A percentile compares a stretch with the other conserved stretches of the same genome.
Evolutionary conservation across 495 filamentous ascomycete genomes (phyloP).

Genomic region (Penicillium canescens): DNA sequence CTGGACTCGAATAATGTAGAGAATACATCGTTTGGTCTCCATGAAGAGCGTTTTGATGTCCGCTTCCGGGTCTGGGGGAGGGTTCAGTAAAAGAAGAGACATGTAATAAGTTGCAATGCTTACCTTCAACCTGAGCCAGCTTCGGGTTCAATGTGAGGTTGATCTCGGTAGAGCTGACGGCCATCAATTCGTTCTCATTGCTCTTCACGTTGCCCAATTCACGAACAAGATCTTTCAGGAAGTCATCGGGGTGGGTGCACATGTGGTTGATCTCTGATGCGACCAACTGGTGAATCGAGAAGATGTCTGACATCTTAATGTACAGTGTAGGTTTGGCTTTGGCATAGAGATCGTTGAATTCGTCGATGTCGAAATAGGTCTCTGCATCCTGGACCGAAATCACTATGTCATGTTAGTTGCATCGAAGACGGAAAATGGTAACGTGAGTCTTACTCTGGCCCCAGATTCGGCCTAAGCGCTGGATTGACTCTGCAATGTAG

Average conservation of each 20-base stretch:
- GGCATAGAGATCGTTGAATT: constrained; percentile 96
- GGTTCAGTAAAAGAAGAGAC: constrained; percentile 4
- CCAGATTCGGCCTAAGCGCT: constrained; percentile 77
- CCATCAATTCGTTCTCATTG: constrained; percentile 89
- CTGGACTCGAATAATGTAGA: constrained; percentile 98
- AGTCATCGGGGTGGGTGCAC: constrained; percentile 79
- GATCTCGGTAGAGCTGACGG: constrained; percentile 86
- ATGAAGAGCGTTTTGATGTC: constrained; percentile 91
- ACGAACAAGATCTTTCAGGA: constrained; percentile 84
- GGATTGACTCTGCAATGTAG: constrained; percentile 83
- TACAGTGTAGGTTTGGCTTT: constrained; percentile 95
- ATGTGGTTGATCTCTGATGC: constrained; percentile 73
- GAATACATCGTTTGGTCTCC: constrained; percentile 95
- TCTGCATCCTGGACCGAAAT: constrained; percentile 85
- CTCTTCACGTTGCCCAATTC: constrained; percentile 94
- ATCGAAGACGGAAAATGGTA: not conserved
- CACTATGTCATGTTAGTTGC: constrained; percentile 50
- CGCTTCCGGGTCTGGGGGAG: constrained; percentile 72
- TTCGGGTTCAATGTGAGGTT: constrained; percentile 89
- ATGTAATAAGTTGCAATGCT: constrained; percentile 2
- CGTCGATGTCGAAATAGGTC: constrained; percentile 93
- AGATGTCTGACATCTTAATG: constrained; percentile 98
- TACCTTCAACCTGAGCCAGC: constrained; percentile 80
- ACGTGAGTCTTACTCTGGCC: constrained; percentile 50
- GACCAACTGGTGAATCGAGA: constrained; percentile 89